Evolutionary conservation across 176 grass and related monocot genomes (phyloP), one percentile per base, ranked within the genome.

Genomic region (Cenchrus americanus): DNA sequence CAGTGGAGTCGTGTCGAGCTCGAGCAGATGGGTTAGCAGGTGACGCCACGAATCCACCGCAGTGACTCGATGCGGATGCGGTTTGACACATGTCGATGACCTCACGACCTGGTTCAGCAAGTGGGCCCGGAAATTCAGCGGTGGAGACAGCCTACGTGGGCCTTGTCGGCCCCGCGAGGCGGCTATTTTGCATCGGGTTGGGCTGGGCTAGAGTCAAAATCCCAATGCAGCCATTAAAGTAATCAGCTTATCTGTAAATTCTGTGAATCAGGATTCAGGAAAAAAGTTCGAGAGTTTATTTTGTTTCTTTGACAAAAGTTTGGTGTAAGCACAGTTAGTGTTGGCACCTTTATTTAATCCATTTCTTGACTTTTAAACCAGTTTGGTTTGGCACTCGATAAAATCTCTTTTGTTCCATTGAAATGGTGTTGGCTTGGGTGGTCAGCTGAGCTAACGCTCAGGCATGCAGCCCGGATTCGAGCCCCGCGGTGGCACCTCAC

Each of bases 11-110:
- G 57, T 59, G 57, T 69, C 19, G 66, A 37, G 34, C 2, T 30
- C 2, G 34, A 46, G 76, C 57, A 22, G 76, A 69, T 64, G 57
- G 76, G 70, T 55, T 73, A 53, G 13, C 69, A 67, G 23, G n/a
- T 8, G 51, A 76, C 71, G 32, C 14, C 8, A 82, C n/a, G 66
- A 27, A 0, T 48, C 68, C 68, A 48, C 67, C 21, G 58, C 58
- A 22, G 21, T 47, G 62, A 71, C 80, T 30, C 49, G 10, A 4
- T 23, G 64, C 14, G 0, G 12, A 21, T 50, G 63, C 34, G 32
- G 49, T 41, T 7, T 27, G 42, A 5, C 21, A 3, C 44, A 21
- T 51, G 68, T 48, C 41, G 22, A 15, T 27, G 66, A 30, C 27
- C 27, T 30, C 27, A 30, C 27, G 27, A 30, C 27, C 27, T 46